Percentiles rank a stretch among this genome's conserved stretches.
These are phyloP conservation scores for Yamadazyma membranifaciens DNA, from an alignment of 1,139 yeast genomes.

Conservation along the genomic window DNA sequence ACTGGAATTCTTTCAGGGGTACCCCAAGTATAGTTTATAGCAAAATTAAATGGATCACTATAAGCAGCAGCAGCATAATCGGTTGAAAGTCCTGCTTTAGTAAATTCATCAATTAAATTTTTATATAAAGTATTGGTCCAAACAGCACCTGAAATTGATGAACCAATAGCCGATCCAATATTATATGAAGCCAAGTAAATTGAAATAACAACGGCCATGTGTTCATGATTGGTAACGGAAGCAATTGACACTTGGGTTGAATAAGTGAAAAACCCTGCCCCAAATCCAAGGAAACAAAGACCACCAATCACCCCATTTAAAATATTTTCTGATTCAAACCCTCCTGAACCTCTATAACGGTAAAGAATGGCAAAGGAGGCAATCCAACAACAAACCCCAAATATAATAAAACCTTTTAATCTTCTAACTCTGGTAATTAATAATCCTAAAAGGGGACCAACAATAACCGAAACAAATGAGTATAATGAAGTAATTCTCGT, in stretches of 20 bases:
- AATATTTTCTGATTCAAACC: conserved; percentile 27
- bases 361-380: conserved; percentile 57
- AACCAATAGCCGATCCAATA: conserved; percentile 59
- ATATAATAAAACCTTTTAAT: conserved; percentile 58
- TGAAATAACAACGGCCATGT: conserved; percentile 63
- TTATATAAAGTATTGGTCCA: conserved; percentile 45
- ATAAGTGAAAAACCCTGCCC: conserved; percentile 71
- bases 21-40: conserved; percentile 53
- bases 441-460: conserved; percentile 60
- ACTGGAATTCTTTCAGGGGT: conserved; percentile 56
- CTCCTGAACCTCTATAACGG: conserved; percentile 55
- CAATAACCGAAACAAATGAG: conserved; percentile 63
- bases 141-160: conserved; percentile 59
- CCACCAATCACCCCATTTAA: conserved; percentile 64
- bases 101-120: conserved; percentile 16
- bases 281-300: conserved; percentile 64
- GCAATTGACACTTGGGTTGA: conserved; percentile 66
- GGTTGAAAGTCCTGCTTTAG: conserved; percentile 12
- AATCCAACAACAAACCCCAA: conserved; percentile 57
- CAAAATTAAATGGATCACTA: conserved; percentile 49
- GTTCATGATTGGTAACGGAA: conserved; percentile 59
- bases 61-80: conserved; percentile 49
- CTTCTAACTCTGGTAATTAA: conserved; percentile 50
- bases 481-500: conserved; percentile 62
- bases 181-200: conserved; percentile 54